Evolutionary conservation across 148 eudicot species (phyloP), one percentile per base, ranked within the genome.

Genomic region (Linanthus parryae): DNA sequence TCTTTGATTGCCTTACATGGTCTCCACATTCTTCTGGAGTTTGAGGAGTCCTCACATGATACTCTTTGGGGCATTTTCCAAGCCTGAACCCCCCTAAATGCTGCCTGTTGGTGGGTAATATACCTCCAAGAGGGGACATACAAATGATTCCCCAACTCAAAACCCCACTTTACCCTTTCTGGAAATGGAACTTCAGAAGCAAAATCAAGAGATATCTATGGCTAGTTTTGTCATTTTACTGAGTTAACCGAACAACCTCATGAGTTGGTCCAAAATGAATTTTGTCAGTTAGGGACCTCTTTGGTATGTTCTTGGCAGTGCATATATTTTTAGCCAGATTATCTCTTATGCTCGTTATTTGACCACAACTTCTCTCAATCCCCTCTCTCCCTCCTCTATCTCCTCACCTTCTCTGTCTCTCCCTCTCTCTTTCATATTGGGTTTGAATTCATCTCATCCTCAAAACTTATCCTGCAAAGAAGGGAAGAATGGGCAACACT

Each of bases 261-360:
- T 16, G 52, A 9, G 23, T 57, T 44, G 31, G 61, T 5, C 48
- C 58, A 43, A 18, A 42, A 15, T 24, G 17, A 28, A 40, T 8
- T 29, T 30, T 31, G 52, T 24, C 61, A 8, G 67, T 38, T 26
- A 61, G 68, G 66, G 68, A 64, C 61, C 68, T 48, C 61, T 22
- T 39, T 43, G 60, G 22, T 22, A 5, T 49, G 30, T 48, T 30
- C 54, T 30, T 25, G 17, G n/a, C 56, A 21, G 23, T 44, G 59
- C 36, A 24, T 52, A 15, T 23, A 13, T 53, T 30, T 22, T 21
- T 27, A 8, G 33, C 22, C 54, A 53, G 45, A 40, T 40, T 45
- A 63, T 55, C 54, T 55, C 53, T 63, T 63, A 54, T 45, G 48
- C 48, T 28, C 67, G 36, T 53, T 62, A 44, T 36, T 38, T 54